A percentile compares a stretch with the other conserved stretches of the same genome.
phyloP scores from a whole-genome alignment of 345 rosid genomes.

The Pistacia integerrima region DNA sequence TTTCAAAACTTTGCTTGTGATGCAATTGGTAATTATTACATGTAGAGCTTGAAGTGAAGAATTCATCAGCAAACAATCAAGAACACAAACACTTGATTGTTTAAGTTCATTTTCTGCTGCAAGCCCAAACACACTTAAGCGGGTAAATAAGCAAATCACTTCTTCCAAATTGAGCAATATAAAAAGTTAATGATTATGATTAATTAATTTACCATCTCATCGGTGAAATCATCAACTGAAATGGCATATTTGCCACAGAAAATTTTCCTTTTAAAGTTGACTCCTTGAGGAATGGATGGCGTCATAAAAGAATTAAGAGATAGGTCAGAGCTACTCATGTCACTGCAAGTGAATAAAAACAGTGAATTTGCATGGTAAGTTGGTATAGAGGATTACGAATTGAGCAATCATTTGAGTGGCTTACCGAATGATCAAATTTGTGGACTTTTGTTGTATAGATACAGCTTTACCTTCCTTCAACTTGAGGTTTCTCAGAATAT shows the following conservation, averaged over 20 bases:
- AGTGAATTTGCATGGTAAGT: not conserved
- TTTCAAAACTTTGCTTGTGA: not conserved
- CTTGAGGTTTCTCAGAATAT: constrained; percentile 33
- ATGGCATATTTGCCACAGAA: constrained; percentile 42
- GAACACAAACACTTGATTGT: not conserved
- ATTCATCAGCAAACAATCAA: not conserved
- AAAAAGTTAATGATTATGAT: not conserved
- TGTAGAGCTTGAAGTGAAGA: not conserved
- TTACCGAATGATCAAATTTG: constrained; percentile 35
- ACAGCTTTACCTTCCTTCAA: constrained; percentile 40
- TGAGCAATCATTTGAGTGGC: not conserved
- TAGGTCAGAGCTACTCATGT: constrained; percentile 24
- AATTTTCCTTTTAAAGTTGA: constrained; percentile 27
- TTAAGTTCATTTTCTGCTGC: not conserved
- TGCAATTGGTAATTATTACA: not conserved
- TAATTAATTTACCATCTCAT: constrained; percentile 31
- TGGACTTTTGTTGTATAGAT: constrained; percentile 32
- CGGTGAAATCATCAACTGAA: constrained; percentile 40
- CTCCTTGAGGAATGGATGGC: constrained; percentile 27
- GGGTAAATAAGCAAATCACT: constrained; percentile 1
- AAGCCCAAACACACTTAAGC: not conserved
- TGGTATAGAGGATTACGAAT: not conserved
- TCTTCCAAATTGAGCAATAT: not conserved
- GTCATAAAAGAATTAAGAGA: constrained; percentile 24
- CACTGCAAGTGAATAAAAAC: constrained; percentile 32